Conservation (phyloP, 768 basidiomycete species). For the Termitomyces sp. region DNA sequence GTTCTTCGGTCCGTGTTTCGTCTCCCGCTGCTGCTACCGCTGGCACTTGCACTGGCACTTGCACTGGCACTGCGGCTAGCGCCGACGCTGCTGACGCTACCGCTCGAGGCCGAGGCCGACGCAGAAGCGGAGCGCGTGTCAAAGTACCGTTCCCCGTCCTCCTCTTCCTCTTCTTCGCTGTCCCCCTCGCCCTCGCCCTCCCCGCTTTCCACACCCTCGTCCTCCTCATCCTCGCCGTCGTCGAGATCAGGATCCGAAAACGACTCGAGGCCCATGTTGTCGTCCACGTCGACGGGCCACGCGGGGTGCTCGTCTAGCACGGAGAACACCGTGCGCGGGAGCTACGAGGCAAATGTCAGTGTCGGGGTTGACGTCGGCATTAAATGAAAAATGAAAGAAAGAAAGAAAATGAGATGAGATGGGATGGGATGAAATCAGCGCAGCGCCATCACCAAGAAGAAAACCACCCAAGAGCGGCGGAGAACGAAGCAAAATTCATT, state of each 20-base stretch:
- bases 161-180: constrained; percentile 22
- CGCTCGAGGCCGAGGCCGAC: constrained; percentile 35
- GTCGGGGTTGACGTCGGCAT: no score
- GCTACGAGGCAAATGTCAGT: constrained; percentile 20
- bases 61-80: no score
- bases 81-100: no score
- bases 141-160: constrained; percentile 45
- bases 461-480: not conserved
- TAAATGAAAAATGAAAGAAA: no score
- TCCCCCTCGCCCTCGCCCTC: constrained; percentile 20
- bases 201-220: no score
- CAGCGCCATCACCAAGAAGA: not conserved
- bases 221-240: constrained; percentile 13
- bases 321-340: constrained; percentile 73
- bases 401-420: no score
- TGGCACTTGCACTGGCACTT: no score
- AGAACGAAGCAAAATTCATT: no score
- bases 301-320: constrained; percentile 84
- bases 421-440: not conserved
- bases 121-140: constrained; percentile 44
- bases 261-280: constrained; percentile 73
- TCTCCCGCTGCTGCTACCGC: not conserved
- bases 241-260: constrained; percentile 75
- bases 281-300: constrained; percentile 72
- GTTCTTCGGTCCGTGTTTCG: constrained; percentile 43